Evolutionary conservation across 352 stramenopile genomes (phyloP), one percentile per base, ranked within the genome.

Genomic region (Globisporangium viniferum): DNA sequence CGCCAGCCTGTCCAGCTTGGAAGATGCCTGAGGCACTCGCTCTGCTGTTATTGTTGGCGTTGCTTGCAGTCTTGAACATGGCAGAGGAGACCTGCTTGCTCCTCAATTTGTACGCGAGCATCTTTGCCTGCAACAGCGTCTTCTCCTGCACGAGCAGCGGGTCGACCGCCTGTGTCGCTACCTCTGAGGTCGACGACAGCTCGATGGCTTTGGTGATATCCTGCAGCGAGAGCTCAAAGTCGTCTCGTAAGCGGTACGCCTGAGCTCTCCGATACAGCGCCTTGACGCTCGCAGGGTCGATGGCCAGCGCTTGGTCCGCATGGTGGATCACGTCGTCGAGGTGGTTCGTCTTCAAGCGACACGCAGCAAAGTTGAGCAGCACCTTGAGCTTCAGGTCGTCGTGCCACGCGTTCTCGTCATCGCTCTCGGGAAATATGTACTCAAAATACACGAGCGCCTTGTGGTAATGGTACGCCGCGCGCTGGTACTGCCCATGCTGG

Each of bases 361-460:
- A 92, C 2, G 86, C 81, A 36, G 77, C 73, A 71, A 92, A 92
- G 67, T 95, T 95, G 33, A 94, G 74, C 67, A 93, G 67, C 44
- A 90, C 66, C 56, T 78, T 81, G 31, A 86, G 71, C 61, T 88
- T 85, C 9, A 94, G 73, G 0, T 61, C 59, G 55, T 92, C 79
- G 46, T 85, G 78, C 27, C 73, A 57, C 7, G 39, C 39, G 55
- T 90, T 77, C 35, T 94, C 88, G 2, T 65, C 74, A 0, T 90
- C 74, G 0, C 75, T 82, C 48, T 95, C 88, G 2, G 81, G 75
- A 59, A 95, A 95, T 18, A 95, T 74, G 68, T 95, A 95, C 74
- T 95, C 88, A 72, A 95, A 95, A 64, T 93, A 93, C 54, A 94
- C 79, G 24, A 95, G 76, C 46, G 88, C 86, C 59, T 84, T 85